phyloP scores from a whole-genome alignment of 2,329 filamentous ascomycete species.

The Aspergillus ochraceoroseus region DNA sequence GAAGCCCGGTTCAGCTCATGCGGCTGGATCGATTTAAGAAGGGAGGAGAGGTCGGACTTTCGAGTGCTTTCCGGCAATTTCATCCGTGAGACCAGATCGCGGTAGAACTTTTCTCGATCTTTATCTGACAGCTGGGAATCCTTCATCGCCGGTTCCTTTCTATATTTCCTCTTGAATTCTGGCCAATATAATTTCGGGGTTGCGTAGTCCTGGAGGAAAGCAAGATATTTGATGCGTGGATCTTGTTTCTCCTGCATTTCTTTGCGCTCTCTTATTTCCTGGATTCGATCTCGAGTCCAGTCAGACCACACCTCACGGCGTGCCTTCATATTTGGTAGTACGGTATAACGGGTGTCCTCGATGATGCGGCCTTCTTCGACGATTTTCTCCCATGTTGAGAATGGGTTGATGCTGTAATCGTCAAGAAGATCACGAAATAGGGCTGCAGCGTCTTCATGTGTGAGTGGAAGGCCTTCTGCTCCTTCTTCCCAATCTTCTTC shows the following conservation, averaged over 20 bases:
- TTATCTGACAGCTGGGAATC: slow-evolving; percentile 44
- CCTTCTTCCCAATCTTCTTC: slow-evolving; percentile 62
- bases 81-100: slow-evolving; percentile 45
- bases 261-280: slow-evolving; percentile 64
- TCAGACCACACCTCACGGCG: slow-evolving; percentile 77
- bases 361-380: slow-evolving; percentile 76
- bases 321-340: slow-evolving; percentile 71
- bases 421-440: slow-evolving; percentile 83
- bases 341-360: slow-evolving; percentile 81
- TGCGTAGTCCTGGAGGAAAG: slow-evolving; percentile 73
- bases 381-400: slow-evolving; percentile 84
- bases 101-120: slow-evolving; percentile 48
- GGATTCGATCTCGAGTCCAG: slow-evolving; percentile 76
- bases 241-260: slow-evolving; percentile 75
- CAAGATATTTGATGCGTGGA: slow-evolving; percentile 74
- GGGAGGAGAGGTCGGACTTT: slow-evolving; percentile 44
- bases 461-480: slow-evolving; percentile 64
- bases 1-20: slow-evolving; percentile 40
- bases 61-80: slow-evolving; percentile 45
- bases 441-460: slow-evolving; percentile 67
- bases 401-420: slow-evolving; percentile 77
- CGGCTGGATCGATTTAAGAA: slow-evolving; percentile 44
- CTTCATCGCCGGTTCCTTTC: slow-evolving; percentile 70
- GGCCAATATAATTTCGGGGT: slow-evolving; percentile 95
- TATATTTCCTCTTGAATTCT: slow-evolving; percentile 89